Evolutionary conservation across 306 rosid genomes (phyloP), one percentile per base, ranked within the genome.

Genomic region (Pterocarpus macrocarpus): DNA sequence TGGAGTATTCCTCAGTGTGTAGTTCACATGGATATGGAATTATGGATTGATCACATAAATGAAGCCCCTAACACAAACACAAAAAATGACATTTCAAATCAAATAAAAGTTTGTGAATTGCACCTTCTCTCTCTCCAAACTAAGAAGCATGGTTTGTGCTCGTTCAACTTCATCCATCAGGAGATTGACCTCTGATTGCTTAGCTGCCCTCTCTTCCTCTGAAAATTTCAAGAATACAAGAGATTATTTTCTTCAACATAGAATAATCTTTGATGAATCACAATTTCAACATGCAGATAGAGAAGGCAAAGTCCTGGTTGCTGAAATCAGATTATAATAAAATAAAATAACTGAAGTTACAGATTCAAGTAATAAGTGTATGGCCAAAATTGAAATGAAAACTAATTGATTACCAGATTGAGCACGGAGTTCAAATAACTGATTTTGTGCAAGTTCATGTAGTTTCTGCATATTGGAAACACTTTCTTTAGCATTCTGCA

Each of bases 361-460:
- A 15, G 62, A 85, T 71, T 77, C 70, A 65, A 82, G 55, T 55
- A 56, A 62, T 41, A 44, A 74, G 68, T 63, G 74, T 22, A 75
- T 7, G 63, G 43, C 75, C 81, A 35, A 55, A 69, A 32, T 81
- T 58, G 59, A 85, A 85, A 45, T 59, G 15, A 66, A 65, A 82
- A 78, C 71, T 36, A 76, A 47, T 39, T 57, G 77, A 75, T 86
- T 64, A 93, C 99, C 99, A 83, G 99, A 93, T 74, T 95, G 98
- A 49, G 99, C 97, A 58, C 94, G 97, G 71, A 95, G 80, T 86
- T 93, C 99, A 81, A 95, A 95, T 81, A 95, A 73, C 86, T 95
- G 97, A 82, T 93, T 95, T 78, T 95, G 99, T 17, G 99, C 99
- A 76, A 94, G 90, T 76, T 95, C 99, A 45, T 95, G 98, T 65